Conservation (phyloP, 192 early-diverging fungal genomes). For the Allomyces macrogynus region DNA sequence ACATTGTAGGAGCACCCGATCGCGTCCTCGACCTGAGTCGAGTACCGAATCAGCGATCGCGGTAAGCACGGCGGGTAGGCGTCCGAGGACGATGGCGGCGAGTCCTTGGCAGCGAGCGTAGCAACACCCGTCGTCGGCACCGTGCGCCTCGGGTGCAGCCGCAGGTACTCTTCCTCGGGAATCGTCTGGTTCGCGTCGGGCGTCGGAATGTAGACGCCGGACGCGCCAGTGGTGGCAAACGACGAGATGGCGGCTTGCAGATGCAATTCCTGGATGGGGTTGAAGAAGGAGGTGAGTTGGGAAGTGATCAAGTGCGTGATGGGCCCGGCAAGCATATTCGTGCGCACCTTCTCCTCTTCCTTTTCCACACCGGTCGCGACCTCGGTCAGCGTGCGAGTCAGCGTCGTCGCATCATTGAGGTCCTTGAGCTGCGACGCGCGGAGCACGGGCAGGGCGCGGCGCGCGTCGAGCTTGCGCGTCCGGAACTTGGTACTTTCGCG, state of each 20-base stretch:
- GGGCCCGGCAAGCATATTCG: not conserved
- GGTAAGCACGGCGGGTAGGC: constrained; percentile 1
- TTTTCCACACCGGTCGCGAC: constrained; percentile 93
- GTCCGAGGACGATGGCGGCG: no score
- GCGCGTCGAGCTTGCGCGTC: constrained; percentile 71
- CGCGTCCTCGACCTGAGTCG: constrained; percentile 66
- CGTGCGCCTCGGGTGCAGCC: no score
- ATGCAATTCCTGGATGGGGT: constrained; percentile 60
- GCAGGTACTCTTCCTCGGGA: constrained; percentile 18
- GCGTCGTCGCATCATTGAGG: constrained; percentile 51
- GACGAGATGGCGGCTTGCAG: constrained; percentile 78
- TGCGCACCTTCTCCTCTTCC: constrained; percentile 75
- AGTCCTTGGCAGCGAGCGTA: no score
- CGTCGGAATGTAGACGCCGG: constrained; percentile 61
- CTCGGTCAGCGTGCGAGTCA: constrained; percentile 37
- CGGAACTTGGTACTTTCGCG: constrained; percentile 23
- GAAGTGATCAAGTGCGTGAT: constrained; percentile 3
- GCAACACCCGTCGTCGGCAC: no score
- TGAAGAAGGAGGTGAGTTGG: constrained; percentile 2
- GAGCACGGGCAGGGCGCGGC: constrained; percentile 61
- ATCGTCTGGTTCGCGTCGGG: constrained; percentile 66
- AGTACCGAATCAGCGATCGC: constrained; percentile 56
- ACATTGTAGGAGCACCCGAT: constrained; percentile 74
- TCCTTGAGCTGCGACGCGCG: constrained; percentile 63
- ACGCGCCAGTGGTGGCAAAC: constrained; percentile 33